A percentile compares a stretch with the other conserved stretches of the same genome.
phyloP scores from a whole-genome alignment of 2,329 filamentous ascomycete species.

The Chaetomiaceae sp. region DNA sequence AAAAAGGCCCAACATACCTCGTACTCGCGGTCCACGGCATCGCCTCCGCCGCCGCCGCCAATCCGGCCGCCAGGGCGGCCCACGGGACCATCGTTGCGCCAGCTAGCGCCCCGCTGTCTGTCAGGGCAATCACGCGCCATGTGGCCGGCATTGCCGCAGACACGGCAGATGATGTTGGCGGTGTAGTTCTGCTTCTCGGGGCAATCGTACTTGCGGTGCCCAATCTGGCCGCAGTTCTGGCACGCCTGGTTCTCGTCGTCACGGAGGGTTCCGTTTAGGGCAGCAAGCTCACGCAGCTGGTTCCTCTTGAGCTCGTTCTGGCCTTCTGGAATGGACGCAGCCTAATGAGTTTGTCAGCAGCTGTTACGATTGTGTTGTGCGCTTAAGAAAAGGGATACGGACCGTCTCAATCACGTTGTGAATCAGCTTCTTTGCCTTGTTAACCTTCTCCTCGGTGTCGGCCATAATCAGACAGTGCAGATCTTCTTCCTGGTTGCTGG shows the following conservation, averaged over 20 bases:
- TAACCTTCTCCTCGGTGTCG: constrained; percentile 98
- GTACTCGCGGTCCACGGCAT: constrained; percentile 89
- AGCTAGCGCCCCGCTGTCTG: constrained; percentile 80
- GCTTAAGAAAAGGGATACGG: constrained; percentile 37
- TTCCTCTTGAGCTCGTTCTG: constrained; percentile 99
- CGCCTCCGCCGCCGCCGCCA: constrained; percentile 61
- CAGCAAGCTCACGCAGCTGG: constrained; percentile 93
- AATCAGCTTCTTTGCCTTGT: constrained; percentile 97
- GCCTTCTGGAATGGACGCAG: constrained; percentile 95
- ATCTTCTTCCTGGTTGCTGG: constrained; percentile 99
- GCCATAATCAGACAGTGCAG: constrained; percentile 99
- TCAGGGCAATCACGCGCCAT: constrained; percentile 98
- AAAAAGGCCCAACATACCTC: constrained; percentile 66
- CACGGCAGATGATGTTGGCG: constrained; percentile 97
- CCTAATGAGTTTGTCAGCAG: constrained; percentile 46
- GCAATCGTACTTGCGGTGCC: constrained; percentile 97
- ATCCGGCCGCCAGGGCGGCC: constrained; percentile 57
- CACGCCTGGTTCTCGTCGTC: constrained; percentile 99
- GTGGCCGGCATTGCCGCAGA: constrained; percentile 95
- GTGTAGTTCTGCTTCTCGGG: constrained; percentile 97
- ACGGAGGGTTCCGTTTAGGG: constrained; percentile 96
- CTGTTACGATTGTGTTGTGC: constrained; percentile 15
- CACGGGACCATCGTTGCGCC: constrained; percentile 69
- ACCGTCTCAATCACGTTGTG: constrained; percentile 99
- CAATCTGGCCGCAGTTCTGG: constrained; percentile 98